Conservation (phyloP, 2,329 filamentous ascomycete species). For the Aureobasidium sp. region DNA sequence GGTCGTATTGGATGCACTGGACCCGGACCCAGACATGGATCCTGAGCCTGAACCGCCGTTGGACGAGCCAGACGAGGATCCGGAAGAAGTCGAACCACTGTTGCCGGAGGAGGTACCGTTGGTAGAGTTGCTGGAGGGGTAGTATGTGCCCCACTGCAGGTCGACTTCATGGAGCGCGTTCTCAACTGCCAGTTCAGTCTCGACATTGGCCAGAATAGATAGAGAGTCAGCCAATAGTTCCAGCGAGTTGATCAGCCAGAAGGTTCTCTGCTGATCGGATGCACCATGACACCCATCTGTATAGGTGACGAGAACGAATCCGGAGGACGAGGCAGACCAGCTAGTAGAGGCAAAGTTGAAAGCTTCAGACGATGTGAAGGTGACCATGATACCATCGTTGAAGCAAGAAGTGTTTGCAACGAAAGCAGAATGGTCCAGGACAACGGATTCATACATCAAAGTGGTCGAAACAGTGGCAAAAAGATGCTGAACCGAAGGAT, state of each 20-base stretch:
- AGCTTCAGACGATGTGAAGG: neutral
- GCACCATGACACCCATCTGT: constrained; percentile 4
- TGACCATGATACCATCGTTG: constrained; percentile 1
- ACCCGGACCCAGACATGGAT: neutral
- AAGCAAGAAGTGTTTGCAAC: neutral
- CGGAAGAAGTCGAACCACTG: neutral
- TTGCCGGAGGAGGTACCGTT: neutral
- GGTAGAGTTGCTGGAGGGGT: neutral
- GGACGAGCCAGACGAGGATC: neutral
- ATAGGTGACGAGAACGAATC: constrained; percentile 2
- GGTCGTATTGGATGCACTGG: neutral
- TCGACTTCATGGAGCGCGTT: neutral
- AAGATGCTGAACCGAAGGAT: neutral
- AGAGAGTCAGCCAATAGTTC: neutral
- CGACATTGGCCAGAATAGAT: neutral
- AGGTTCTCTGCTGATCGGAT: neutral
- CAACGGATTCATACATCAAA: neutral
- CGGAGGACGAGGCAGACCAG: neutral
- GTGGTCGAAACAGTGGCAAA: neutral
- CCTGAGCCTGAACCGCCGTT: neutral
- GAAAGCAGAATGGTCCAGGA: neutral
- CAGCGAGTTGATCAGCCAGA: constrained; percentile 5
- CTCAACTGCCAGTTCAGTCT: neutral
- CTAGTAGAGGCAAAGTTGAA: neutral
- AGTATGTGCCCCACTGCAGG: neutral